Base-by-base conservation (phyloP, 1,139 yeast species). In the Blastobotrys raffinosifermentans region DNA sequence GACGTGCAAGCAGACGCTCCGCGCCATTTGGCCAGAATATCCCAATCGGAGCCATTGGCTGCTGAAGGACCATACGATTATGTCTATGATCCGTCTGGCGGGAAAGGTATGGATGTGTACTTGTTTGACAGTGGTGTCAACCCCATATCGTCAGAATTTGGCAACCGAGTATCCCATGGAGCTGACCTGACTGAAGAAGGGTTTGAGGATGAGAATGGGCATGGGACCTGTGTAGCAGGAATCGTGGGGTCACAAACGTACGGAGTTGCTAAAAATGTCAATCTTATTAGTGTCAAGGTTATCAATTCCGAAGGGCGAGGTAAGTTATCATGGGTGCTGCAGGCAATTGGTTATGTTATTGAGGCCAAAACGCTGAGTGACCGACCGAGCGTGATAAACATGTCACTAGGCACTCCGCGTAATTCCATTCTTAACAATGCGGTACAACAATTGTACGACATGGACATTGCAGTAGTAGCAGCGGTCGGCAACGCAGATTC, bases 221-320 rank as follows among this genome's bases (percentile, higher is more conserved):
- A 82, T 53, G 78, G 84, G 1, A 84, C 95, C 0, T 94, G 84
- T 59, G 94, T 86, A 2, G 94, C 96, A 0, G 96, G 96, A 0
- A 60, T 86, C n/a, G 72, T 85, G 29, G 96, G 93, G 0, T 83
- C 95, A 0, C 60, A 57, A 26, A 74, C 80, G 0, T 86, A 68
- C 57, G 96, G 96, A 0, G 94, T 83, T 1, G 83, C 96, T 8
- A 87, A 87, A 52, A 60, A 70, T 15, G 79, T 72, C 8, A 66
- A 66, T 10, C 55, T 87, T 3, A 65, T 82, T 7, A 91, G 80
- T 30, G 76, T 87, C 10, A 86, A 85, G 51, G 85, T 85, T 0
- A 64, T 86, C 32, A 75, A 78, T 45, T 55, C 58, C 9, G 52
- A 57, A 30, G 96, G 96, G 0, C 70, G 73, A 21, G 94, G 95